These are phyloP conservation scores for Pugionium dolabratum DNA, from an alignment of 345 rosid species.

Conservation along the genomic window DNA sequence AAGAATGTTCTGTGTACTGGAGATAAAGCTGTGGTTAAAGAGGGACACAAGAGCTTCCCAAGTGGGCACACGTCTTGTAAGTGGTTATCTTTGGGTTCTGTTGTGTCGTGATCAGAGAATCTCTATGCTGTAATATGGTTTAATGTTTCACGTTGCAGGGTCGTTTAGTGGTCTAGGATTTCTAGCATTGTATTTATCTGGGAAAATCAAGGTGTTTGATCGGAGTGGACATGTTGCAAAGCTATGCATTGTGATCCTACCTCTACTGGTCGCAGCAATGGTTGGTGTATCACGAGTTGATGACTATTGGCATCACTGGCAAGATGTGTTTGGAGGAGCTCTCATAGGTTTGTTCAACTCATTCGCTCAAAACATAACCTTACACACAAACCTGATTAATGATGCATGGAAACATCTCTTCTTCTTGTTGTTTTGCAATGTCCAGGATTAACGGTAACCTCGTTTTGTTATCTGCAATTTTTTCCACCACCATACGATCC, in stretches of 20 bases:
- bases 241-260: slow-evolving; percentile 74
- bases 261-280: slow-evolving; percentile 73
- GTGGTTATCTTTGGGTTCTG: slow-evolving; percentile 26
- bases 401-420: not conserved
- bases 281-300: slow-evolving; percentile 88
- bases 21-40: slow-evolving; percentile 64
- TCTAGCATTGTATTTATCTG: slow-evolving; percentile 70
- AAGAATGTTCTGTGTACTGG: slow-evolving; percentile 74
- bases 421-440: slow-evolving; percentile 20
- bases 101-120: not conserved
- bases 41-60: slow-evolving; percentile 95
- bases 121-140: not conserved
- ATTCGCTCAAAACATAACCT: not conserved
- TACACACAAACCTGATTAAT: slow-evolving; percentile 9
- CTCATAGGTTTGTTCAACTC: slow-evolving; percentile 53
- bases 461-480: slow-evolving; percentile 80
- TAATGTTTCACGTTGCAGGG: slow-evolving; percentile 56
- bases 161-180: slow-evolving; percentile 86
- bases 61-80: slow-evolving; percentile 96
- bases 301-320: slow-evolving; percentile 99
- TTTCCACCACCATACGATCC: slow-evolving; percentile 70
- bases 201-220: slow-evolving; percentile 80
- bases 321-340: slow-evolving; percentile 93
- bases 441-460: slow-evolving; percentile 58
- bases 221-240: slow-evolving; percentile 85